Base-by-base conservation (phyloP, 306 rosid species). In the Mimosa pudica region DNA sequence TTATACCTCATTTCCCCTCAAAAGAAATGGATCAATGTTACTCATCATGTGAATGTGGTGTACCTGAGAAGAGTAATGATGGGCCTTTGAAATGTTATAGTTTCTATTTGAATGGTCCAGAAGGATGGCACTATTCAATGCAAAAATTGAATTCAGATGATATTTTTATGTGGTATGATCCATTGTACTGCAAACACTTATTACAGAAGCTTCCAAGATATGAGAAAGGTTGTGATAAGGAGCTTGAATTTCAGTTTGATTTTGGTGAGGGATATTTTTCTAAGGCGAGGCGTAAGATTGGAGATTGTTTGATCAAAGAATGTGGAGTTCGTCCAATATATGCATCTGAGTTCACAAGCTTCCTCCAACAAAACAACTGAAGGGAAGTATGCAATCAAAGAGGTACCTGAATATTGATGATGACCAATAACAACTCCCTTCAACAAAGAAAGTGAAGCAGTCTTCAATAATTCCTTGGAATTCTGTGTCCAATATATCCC, bases 81-180 rank as follows among this genome's bases (percentile, higher is more conserved):
- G 0, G 8, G 57, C 11, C 0, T 58, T 0, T 0, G 33, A 2
- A 1, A 58, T 20, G 0, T n/a, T 6, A 3, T 54, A 5, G 1
- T 2, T 7, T 17, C n/a, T 6, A 6, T 7, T n/a, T 60, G 36
- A 0, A 1, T 0, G 66, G 41, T 30, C 38, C 41, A 61, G 4
- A 0, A 3, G 66, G 36, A 60, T 60, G 65, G 65, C 65, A 60
- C 30, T 20, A 60, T 60, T 24, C 65, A 9, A 60, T 60, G 65
- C 3, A 8, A 60, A 24, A 60, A 10, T 20, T 24, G 65, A 9
- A 24, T 24, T 58, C 65, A 58, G 13, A 9, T 18, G 3, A 58
- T 58, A 32, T 60, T 60, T 60, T 60, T 10, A 4, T 18, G 9
- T 60, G 65, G 65, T 24, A 60, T 24, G 65, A 60, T 60, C 35